phyloP scores from a whole-genome alignment of 164 flowering plant genomes.

The Taxillus chinensis region DNA sequence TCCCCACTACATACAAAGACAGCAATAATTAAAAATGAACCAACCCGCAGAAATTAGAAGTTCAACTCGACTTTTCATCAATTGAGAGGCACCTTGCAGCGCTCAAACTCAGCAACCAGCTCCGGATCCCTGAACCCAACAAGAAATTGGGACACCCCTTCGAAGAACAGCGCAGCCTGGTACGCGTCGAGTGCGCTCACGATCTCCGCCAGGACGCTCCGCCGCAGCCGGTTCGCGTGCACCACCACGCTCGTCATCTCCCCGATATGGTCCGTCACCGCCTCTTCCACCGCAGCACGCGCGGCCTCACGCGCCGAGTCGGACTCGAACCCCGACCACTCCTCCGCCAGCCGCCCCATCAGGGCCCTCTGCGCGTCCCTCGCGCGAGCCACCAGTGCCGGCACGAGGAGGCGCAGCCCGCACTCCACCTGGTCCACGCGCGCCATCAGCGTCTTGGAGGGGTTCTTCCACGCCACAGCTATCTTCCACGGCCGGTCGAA shows the following conservation, averaged over 20 bases:
- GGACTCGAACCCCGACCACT: slow-evolving; percentile 19
- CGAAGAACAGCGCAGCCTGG: slow-evolving; percentile 67
- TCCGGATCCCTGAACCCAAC: slow-evolving; percentile 48
- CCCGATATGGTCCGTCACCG: slow-evolving; percentile 29
- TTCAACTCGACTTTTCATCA: background rate
- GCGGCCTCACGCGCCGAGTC: slow-evolving; percentile 13
- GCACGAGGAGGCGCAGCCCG: slow-evolving; percentile 60
- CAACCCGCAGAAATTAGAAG: no score
- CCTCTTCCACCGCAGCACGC: slow-evolving; percentile 19
- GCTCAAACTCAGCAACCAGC: slow-evolving; percentile 27
- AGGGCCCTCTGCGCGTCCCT: slow-evolving; percentile 35
- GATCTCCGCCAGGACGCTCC: slow-evolving; percentile 51
- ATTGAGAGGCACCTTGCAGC: slow-evolving; percentile 18
- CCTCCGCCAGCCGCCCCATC: slow-evolving; percentile 23
- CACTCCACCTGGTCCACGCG: slow-evolving; percentile 58
- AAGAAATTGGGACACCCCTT: slow-evolving; percentile 49
- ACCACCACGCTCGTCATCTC: slow-evolving; percentile 39
- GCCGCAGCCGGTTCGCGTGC: slow-evolving; percentile 59
- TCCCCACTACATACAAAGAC: no score
- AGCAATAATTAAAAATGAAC: no score
- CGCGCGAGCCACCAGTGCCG: slow-evolving; percentile 30
- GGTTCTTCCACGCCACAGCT: slow-evolving; percentile 42
- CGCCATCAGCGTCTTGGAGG: slow-evolving; percentile 13
- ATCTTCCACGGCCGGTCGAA: slow-evolving; percentile 21
- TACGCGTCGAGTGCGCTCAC: slow-evolving; percentile 34